These are phyloP conservation scores for Cyanidiococcus yangmingshanensis DNA, from an alignment of 23 red algal genomes.

Conservation along the genomic window DNA sequence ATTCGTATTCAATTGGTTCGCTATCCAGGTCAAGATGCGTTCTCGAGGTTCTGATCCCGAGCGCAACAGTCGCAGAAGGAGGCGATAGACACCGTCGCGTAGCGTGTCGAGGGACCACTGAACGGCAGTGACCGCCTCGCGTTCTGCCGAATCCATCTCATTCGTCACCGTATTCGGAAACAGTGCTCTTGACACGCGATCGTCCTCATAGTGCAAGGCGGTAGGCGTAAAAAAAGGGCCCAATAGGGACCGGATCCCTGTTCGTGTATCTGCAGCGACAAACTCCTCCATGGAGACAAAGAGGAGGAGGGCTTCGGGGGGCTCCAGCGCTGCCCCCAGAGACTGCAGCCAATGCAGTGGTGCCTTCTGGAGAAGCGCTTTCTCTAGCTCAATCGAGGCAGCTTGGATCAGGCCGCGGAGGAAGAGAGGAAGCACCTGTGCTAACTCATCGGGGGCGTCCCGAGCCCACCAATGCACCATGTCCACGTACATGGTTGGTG, in stretches of 20 bases:
- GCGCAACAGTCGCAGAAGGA: conserved; percentile 51
- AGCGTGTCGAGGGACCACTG: conserved; percentile 49
- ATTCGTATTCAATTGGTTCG: conserved; percentile 43
- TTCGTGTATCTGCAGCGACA: neutral
- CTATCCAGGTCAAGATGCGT: conserved; percentile 62
- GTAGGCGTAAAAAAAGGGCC: conserved; percentile 63
- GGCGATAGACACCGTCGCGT: conserved; percentile 40
- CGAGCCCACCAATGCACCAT: neutral
- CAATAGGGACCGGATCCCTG: conserved; percentile 19
- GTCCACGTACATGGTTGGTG: neutral
- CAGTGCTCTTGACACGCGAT: conserved; percentile 35
- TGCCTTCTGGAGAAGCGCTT: neutral
- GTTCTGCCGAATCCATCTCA: conserved; percentile 28
- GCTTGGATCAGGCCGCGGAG: neutral
- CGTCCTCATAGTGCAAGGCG: conserved; percentile 62
- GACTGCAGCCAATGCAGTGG: neutral
- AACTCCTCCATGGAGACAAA: conserved; percentile 5
- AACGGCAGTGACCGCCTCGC: conserved; percentile 40
- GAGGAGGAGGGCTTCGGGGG: neutral
- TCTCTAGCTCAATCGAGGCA: neutral
- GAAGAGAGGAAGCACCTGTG: neutral
- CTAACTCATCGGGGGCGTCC: neutral
- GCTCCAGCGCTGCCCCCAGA: neutral
- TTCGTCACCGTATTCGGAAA: conserved; percentile 54
- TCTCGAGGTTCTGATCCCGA: conserved; percentile 52